Evolutionary conservation across 2,329 filamentous ascomycete genomes (phyloP), one percentile per base, ranked within the genome.

Genomic region (Ceratocystiopsis sp.): DNA sequence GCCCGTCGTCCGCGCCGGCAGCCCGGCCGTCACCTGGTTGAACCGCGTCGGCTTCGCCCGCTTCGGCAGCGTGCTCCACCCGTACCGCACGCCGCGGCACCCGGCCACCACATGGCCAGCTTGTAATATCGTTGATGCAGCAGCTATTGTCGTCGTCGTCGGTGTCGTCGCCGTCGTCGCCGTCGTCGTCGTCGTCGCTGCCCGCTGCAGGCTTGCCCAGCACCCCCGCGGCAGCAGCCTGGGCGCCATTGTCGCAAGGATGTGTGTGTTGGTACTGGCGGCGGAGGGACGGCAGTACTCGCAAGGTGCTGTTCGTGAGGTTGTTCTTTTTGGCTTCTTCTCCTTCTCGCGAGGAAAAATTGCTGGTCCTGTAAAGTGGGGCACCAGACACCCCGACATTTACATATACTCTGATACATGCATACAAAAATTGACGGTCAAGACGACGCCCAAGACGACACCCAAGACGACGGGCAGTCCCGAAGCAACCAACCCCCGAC

Each of bases 1-100:
- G 0, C 74, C 73, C 9, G 69, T 65, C 11, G 70, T 71, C 39
- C 68, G 72, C 5, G 57, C 58, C 2, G 75, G 74, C 2, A 80
- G 64, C 35, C 73, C 74, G 0, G 69, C 56, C 38, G 64, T 66
- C 38, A 61, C 56, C 56, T 75, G 71, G 60, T 79, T 78, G 67
- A 77, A 80, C 44, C 70, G 72, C 41, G 61, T 65, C 45, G 69
- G 71, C 55, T 71, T 72, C 51, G 47, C 68, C 62, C 45, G 67
- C 63, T 49, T 42, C 14, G 54, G 50, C 43, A 53, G 53, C 3
- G 74, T 79, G 44, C 64, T 66, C 75, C 75, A 80, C 54, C 75
- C 75, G 55, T 72, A 68, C 49, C 72, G 68, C 54, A 74, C 65
- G 55, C 66, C 63, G 55, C 68, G 69, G 48, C 55, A 58, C 45